Evolutionary conservation across 2,329 filamentous ascomycete species (phyloP).

Genomic region (Davidsoniella eucalypti): DNA sequence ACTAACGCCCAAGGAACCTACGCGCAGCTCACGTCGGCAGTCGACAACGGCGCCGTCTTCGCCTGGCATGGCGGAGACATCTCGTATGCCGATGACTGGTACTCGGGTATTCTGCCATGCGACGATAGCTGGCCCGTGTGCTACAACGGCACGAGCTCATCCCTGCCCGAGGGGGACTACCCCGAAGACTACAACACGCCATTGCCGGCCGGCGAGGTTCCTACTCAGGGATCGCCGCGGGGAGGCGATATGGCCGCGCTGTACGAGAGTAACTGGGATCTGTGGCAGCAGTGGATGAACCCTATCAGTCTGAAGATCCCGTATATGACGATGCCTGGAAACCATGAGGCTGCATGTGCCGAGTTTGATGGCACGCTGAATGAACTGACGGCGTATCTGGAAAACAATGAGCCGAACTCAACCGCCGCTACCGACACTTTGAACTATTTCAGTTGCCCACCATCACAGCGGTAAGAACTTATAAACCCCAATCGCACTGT

Average conservation of each 20-base stretch:
- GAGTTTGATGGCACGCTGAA: conserved; percentile 31
- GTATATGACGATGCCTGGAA: conserved; percentile 34
- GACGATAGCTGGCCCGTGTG: conserved; percentile 31
- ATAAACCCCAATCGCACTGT: too few species aligned
- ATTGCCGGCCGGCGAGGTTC: conserved; percentile 26
- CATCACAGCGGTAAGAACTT: conserved; percentile 24
- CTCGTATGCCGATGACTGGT: conserved; percentile 35
- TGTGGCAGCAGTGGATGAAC: conserved; percentile 34
- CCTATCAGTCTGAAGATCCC: conserved; percentile 26
- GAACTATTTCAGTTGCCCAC: conserved; percentile 35
- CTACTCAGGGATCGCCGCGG: conserved; percentile 28
- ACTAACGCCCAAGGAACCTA: conserved; percentile 33
- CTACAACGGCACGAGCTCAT: conserved; percentile 30
- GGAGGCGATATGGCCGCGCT: conserved; percentile 32
- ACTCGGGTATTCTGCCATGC: conserved; percentile 32
- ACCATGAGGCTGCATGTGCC: conserved; percentile 32
- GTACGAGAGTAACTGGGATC: conserved; percentile 35
- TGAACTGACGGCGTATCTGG: conserved; percentile 28
- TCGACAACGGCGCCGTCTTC: conserved; percentile 29
- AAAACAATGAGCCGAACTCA: conserved; percentile 26
- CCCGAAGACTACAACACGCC: conserved; percentile 26
- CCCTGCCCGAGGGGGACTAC: conserved; percentile 24
- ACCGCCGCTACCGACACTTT: conserved; percentile 23
- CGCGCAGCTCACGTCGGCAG: conserved; percentile 24
- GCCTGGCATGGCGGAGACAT: conserved; percentile 37